Evolutionary conservation across 1,284 basidiomycete species (phyloP), one percentile per base, ranked within the genome.

Genomic region (Volvariella volvacea): DNA sequence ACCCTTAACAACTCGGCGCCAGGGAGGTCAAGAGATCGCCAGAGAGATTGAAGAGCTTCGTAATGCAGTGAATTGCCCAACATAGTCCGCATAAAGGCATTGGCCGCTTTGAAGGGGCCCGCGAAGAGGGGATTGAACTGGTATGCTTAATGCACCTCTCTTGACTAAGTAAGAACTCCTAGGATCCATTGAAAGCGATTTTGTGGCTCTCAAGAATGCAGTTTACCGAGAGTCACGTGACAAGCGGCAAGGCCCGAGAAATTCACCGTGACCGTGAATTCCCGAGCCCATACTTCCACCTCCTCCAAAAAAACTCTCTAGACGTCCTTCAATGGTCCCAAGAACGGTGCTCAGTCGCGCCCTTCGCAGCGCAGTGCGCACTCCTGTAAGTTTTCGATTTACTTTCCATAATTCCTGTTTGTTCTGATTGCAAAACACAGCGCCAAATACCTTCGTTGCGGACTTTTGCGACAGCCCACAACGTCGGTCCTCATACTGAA

Each of bases 401-500:
- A 12, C 25, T 6, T 14, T 20, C 17, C 15, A 28, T 48, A 36
- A 30, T 36, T 33, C 1, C 12, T 36, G 22, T 43, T 17, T 37
- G 44, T 43, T 37, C 44, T 42, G 34, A 43, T 22, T 33, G 50
- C 19, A 42, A 42, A 43, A 43, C 46, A 22, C 53, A 63, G 67
- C 64, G 63, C 49, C 51, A 60, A 14, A 4, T 36, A 20, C 17
- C 16, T 40, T 22, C 36, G 46, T 54, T 67, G 52, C 65, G 70
- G 48, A 52, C 75, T 52, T 83, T 86, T 55, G 88, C 89, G 55
- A 88, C 87, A 49, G 76, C 79, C 51, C 78, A 76, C 55, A 79
- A 78, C 61, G 62, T 76, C 45, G 74, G 80, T 47, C 92, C 92
- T 42, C 72, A 85, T 50, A 95, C 92, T 40, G 82, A 93, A 67